phyloP scores from a whole-genome alignment of 73 alveolate species.

The Stentor roeselii region DNA sequence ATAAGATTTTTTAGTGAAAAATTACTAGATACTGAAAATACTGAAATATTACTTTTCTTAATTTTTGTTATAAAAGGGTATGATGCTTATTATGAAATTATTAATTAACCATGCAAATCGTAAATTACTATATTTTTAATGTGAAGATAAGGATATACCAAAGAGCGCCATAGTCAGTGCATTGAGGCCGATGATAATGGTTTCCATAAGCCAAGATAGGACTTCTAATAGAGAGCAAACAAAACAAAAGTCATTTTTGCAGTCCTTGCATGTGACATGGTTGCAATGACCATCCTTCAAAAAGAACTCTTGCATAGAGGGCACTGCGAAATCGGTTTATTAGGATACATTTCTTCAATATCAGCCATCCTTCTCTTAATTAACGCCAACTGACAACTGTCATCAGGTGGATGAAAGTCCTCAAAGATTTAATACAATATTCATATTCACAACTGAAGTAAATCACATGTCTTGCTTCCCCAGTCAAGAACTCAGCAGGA shows the following conservation, averaged over 20 bases:
- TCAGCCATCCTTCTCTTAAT: not conserved
- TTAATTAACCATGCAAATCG: too few species aligned
- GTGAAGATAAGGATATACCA: too few species aligned
- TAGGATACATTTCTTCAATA: not conserved
- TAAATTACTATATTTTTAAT: too few species aligned
- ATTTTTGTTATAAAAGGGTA: too few species aligned
- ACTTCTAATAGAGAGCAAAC: constrained; percentile 20
- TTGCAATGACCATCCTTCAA: not conserved
- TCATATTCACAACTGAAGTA: not conserved
- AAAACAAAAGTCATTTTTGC: constrained; percentile 27
- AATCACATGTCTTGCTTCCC: not conserved
- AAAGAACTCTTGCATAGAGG: not conserved
- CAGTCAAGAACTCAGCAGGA: not conserved
- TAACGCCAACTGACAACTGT: not conserved
- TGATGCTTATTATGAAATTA: too few species aligned
- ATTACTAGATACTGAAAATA: too few species aligned
- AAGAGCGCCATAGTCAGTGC: not conserved
- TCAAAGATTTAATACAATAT: not conserved
- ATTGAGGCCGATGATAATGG: constrained; percentile 21
- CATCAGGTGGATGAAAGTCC: not conserved
- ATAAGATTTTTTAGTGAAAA: too few species aligned
- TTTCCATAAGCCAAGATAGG: constrained; percentile 11
- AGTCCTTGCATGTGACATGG: constrained; percentile 25
- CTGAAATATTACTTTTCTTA: too few species aligned
- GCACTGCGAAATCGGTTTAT: not conserved